Conservation (phyloP, 2,329 filamentous ascomycete species). For the Aureobasidium uvarum region DNA sequence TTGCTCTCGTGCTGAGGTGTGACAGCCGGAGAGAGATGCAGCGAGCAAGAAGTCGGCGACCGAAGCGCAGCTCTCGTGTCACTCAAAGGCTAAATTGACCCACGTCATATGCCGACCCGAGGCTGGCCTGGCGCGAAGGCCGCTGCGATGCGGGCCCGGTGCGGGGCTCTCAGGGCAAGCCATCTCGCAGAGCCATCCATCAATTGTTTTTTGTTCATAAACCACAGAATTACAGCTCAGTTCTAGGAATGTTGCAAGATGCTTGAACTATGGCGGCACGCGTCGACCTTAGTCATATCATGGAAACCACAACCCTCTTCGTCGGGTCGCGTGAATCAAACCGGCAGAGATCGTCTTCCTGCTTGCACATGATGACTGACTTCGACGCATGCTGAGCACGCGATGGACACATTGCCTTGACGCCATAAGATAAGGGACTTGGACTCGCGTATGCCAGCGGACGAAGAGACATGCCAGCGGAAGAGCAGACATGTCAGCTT, state of each 20-base stretch:
- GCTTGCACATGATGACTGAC: not conserved
- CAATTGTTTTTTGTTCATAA: not conserved
- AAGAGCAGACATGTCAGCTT: not conserved
- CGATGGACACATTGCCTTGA: constrained; percentile 1
- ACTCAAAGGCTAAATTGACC: not conserved
- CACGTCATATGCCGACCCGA: constrained; percentile 19
- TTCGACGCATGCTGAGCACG: not conserved
- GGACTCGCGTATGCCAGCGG: not conserved
- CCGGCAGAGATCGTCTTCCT: not conserved
- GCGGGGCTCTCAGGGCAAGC: not conserved
- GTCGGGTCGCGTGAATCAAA: not conserved
- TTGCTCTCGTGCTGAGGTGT: not conserved
- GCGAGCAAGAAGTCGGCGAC: constrained; percentile 8
- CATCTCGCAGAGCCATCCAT: not conserved
- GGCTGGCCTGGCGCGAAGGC: not conserved
- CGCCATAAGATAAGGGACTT: not conserved
- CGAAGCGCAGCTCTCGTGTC: not conserved
- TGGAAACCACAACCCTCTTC: not conserved
- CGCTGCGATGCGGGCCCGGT: not conserved
- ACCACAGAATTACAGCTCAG: not conserved
- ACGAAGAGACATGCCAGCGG: not conserved
- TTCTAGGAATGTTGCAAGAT: not conserved
- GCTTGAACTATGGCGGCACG: not conserved
- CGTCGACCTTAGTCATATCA: not conserved
- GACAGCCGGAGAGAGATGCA: constrained; percentile 8